Conservation (phyloP, 805 yeast genomes). For the Ascoidea rubescens region DNA sequence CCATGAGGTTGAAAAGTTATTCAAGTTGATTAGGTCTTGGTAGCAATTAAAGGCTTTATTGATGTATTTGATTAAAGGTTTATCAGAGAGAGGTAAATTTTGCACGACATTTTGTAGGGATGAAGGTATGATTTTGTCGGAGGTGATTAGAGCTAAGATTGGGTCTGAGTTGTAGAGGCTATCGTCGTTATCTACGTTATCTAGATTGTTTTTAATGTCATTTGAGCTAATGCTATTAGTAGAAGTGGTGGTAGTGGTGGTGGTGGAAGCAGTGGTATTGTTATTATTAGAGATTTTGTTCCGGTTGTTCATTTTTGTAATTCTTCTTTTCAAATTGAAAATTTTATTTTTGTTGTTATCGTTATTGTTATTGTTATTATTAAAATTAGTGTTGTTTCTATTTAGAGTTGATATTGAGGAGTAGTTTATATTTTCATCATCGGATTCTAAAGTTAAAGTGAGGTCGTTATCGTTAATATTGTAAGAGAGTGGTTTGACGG, state of each 20-base stretch:
- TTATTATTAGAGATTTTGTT: neutral
- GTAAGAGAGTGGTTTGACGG: neutral
- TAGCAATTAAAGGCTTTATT: conserved; percentile 7
- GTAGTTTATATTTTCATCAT: neutral
- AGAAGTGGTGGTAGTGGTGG: neutral
- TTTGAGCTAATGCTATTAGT: too few species aligned
- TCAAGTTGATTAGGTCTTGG: conserved; percentile 1
- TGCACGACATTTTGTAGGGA: conserved; percentile 5
- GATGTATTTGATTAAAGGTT: conserved; percentile 9
- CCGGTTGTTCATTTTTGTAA: neutral
- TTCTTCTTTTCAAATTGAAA: too few species aligned
- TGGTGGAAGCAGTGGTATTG: too few species aligned
- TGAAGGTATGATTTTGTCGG: conserved; percentile 4
- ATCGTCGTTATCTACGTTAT: conserved; percentile 5
- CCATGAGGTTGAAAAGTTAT: conserved; percentile 5
- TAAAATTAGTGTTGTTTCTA: too few species aligned
- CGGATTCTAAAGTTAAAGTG: neutral
- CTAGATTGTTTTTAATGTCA: neutral
- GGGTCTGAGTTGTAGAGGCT: conserved; percentile 6
- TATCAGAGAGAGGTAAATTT: conserved; percentile 8
- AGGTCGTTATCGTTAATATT: neutral
- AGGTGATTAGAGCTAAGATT: conserved; percentile 4
- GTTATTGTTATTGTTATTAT: too few species aligned
- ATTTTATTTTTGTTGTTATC: too few species aligned
- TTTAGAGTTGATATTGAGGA: neutral